A percentile compares a stretch with the other conserved stretches of the same genome.
Evolutionary conservation across 2,329 filamentous ascomycete genomes (phyloP).

Genomic region (Fusarium sp.): DNA sequence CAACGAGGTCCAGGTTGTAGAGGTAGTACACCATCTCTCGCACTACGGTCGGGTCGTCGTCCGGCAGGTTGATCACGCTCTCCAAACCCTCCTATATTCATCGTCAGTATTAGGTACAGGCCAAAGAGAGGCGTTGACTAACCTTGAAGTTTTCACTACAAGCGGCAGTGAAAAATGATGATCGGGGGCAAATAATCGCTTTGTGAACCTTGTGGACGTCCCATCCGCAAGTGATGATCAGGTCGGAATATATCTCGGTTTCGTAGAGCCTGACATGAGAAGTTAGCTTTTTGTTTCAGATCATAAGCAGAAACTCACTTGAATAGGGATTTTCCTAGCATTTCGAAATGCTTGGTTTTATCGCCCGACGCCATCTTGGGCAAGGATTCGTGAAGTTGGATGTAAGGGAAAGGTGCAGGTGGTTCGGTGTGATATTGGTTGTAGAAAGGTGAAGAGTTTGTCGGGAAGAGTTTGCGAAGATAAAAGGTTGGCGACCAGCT

Average conservation of each 20-base stretch:
- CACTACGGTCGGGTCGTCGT: neutral
- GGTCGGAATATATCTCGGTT: neutral
- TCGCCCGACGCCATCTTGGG: neutral
- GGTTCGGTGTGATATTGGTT: neutral
- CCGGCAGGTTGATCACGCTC: neutral
- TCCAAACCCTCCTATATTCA: neutral
- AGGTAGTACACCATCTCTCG: constrained; percentile 10
- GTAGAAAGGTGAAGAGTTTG: neutral
- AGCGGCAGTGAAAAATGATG: neutral
- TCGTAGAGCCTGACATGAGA: neutral
- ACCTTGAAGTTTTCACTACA: neutral
- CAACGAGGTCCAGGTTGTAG: neutral
- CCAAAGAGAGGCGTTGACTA: neutral
- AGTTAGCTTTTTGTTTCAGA: neutral
- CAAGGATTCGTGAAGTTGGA: neutral
- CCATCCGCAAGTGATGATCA: neutral
- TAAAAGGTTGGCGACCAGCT: neutral
- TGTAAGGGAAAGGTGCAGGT: neutral
- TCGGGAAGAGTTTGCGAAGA: neutral
- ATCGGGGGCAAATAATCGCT: neutral
- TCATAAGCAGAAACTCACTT: neutral
- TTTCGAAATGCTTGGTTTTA: neutral
- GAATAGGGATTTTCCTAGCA: neutral
- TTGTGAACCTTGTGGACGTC: neutral
- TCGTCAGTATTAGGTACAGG: neutral